These are phyloP conservation scores for Medicago lupulina DNA, from an alignment of 306 rosid species.

Conservation along the genomic window DNA sequence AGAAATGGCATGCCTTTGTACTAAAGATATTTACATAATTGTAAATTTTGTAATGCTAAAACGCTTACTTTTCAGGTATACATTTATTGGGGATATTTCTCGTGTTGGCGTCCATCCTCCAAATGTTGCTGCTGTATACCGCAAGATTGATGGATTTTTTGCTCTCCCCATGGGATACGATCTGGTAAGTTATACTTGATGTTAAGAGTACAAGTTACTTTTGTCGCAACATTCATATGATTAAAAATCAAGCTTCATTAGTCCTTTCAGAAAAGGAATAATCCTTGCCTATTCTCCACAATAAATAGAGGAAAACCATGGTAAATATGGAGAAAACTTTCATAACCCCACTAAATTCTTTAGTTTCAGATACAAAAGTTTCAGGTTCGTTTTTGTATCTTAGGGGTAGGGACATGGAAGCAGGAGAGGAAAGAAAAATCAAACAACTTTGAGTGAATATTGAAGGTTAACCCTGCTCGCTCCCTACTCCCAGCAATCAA, in stretches of 20 bases:
- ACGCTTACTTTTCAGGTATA: conserved; percentile 60
- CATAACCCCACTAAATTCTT: conserved; percentile 5
- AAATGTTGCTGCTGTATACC: conserved; percentile 90
- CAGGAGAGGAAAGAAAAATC: no score
- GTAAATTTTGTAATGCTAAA: conserved; percentile 18
- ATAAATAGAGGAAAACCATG: conserved; percentile 3
- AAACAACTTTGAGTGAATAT: no score
- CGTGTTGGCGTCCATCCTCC: conserved; percentile 91
- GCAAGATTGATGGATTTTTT: conserved; percentile 68
- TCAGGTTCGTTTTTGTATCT: background rate
- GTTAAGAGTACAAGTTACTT: conserved; percentile 23
- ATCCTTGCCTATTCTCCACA: conserved; percentile 15
- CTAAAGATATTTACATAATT: background rate
- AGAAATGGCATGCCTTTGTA: conserved; percentile 22
- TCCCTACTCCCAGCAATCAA: no score
- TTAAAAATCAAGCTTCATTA: conserved; percentile 21
- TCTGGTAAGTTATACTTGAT: conserved; percentile 65
- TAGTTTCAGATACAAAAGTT: background rate
- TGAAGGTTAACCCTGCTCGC: no score
- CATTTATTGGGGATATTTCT: conserved; percentile 86
- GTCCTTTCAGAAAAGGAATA: conserved; percentile 25
- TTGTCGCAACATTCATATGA: conserved; percentile 27
- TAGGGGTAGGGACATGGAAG: background rate
- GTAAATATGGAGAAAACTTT: conserved; percentile 14
- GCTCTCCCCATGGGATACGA: conserved; percentile 87